phyloP scores from a whole-genome alignment of 1,284 basidiomycete genomes.

The Ceratobasidium sp. region DNA sequence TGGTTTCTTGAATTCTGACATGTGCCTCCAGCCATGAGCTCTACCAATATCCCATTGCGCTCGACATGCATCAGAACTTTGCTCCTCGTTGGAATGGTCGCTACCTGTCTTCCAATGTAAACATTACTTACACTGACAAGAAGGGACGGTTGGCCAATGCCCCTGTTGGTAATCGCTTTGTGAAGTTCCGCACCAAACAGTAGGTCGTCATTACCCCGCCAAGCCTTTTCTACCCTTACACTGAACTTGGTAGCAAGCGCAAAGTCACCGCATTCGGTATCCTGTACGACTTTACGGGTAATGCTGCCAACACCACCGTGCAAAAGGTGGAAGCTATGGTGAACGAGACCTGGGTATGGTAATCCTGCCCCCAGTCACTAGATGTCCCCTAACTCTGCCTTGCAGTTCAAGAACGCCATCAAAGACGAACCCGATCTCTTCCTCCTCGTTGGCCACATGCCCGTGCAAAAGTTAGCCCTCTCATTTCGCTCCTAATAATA shows the following conservation, averaged over 20 bases:
- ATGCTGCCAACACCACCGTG: slow-evolving; percentile 70
- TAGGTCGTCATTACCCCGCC: slow-evolving; percentile 52
- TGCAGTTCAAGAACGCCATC: slow-evolving; percentile 77
- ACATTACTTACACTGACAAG: slow-evolving; percentile 72
- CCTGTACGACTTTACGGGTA: slow-evolving; percentile 74
- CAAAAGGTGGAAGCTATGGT: slow-evolving; percentile 77
- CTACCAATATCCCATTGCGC: slow-evolving; percentile 76
- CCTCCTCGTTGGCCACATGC: slow-evolving; percentile 67
- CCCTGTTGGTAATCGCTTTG: slow-evolving; percentile 71
- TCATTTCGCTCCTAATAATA: not conserved
- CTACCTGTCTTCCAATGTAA: slow-evolving; percentile 83
- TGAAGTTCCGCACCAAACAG: slow-evolving; percentile 79
- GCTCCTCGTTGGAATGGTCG: slow-evolving; percentile 73
- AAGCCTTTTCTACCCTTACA: not conserved
- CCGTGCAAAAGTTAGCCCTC: slow-evolving; percentile 27
- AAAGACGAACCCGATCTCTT: slow-evolving; percentile 82
- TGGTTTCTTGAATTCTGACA: not conserved
- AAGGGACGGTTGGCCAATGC: slow-evolving; percentile 59
- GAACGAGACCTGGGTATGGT: slow-evolving; percentile 60
- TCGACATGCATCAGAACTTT: slow-evolving; percentile 81
- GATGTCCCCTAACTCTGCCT: not conserved
- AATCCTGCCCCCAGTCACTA: not conserved
- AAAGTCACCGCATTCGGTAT: slow-evolving; percentile 81
- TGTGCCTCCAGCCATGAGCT: slow-evolving; percentile 70
- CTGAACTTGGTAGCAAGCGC: slow-evolving; percentile 59